Conservation (phyloP, 371 early-diverging fungal genomes). For the Mucor irregularis region DNA sequence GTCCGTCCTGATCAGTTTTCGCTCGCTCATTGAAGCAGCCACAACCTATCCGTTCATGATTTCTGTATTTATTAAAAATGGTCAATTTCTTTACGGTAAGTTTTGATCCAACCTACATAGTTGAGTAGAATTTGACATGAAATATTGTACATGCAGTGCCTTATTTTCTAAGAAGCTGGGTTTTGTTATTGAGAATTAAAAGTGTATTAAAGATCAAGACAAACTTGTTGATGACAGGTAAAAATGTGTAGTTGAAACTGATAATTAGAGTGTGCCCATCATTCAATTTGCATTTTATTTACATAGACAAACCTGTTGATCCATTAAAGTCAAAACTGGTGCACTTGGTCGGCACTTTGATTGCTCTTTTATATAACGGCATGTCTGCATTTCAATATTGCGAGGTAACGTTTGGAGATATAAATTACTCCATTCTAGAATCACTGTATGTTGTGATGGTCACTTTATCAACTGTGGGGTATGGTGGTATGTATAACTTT, state of each 20-base stretch:
- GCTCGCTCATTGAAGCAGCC: constrained; percentile 52
- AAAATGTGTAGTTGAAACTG: neutral
- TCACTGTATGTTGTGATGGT: constrained; percentile 64
- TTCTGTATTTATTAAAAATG: constrained; percentile 51
- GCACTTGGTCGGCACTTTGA: constrained; percentile 59
- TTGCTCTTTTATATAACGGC: constrained; percentile 69
- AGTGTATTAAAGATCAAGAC: constrained; percentile 62
- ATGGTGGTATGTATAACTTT: constrained; percentile 49
- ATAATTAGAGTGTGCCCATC: neutral
- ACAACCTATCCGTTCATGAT: constrained; percentile 57
- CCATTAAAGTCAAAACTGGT: constrained; percentile 62
- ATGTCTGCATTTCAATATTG: constrained; percentile 71
- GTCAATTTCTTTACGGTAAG: constrained; percentile 56
- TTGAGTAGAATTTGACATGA: neutral
- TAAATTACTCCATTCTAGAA: constrained; percentile 53
- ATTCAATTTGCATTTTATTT: neutral
- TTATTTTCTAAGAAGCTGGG: constrained; percentile 65
- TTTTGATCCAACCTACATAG: neutral
- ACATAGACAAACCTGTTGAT: constrained; percentile 48
- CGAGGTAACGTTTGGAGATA: constrained; percentile 60
- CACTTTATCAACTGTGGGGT: constrained; percentile 78
- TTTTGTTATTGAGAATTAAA: constrained; percentile 55
- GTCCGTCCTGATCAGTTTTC: constrained; percentile 45
- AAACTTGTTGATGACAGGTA: constrained; percentile 54
- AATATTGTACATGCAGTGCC: constrained; percentile 39